Evolutionary conservation across 306 rosid species (phyloP).

Genomic region (Prunus mongolica): DNA sequence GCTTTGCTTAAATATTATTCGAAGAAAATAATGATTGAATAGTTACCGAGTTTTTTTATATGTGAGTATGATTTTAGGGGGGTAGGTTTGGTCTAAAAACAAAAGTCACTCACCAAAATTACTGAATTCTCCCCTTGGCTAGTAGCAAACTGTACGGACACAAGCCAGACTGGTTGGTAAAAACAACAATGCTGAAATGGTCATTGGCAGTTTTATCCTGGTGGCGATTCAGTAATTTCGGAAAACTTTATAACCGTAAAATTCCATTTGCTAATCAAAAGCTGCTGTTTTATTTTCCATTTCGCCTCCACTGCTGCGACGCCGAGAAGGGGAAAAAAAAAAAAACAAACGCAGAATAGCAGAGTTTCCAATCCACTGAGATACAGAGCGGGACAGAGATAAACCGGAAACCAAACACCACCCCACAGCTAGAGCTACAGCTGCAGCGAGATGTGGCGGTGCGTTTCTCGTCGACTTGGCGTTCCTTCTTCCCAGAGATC

Average conservation of each 20-base stretch:
- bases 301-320: slow-evolving; percentile 19
- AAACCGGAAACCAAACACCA: not conserved
- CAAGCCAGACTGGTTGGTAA: not conserved
- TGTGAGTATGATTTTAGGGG: too few relatives aligned
- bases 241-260: not conserved
- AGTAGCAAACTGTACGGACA: too few relatives aligned
- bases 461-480: slow-evolving; percentile 75
- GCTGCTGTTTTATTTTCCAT: not conserved
- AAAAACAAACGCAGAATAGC: not conserved
- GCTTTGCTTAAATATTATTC: too few relatives aligned
- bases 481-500: slow-evolving; percentile 43
- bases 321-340: not conserved
- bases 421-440: not conserved
- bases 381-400: not conserved
- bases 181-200: too few relatives aligned
- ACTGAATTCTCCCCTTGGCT: too few relatives aligned
- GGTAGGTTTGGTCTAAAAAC: too few relatives aligned
- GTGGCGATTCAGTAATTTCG: not conserved
- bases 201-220: not conserved
- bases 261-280: not conserved
- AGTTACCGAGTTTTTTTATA: too few relatives aligned
- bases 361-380: not conserved
- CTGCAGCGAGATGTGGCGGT: slow-evolving; percentile 70
- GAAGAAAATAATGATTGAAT: too few relatives aligned
- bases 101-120: too few relatives aligned